Base-by-base conservation (phyloP, 2,329 filamentous ascomycete species). In the Aspergillus eucalypticola region DNA sequence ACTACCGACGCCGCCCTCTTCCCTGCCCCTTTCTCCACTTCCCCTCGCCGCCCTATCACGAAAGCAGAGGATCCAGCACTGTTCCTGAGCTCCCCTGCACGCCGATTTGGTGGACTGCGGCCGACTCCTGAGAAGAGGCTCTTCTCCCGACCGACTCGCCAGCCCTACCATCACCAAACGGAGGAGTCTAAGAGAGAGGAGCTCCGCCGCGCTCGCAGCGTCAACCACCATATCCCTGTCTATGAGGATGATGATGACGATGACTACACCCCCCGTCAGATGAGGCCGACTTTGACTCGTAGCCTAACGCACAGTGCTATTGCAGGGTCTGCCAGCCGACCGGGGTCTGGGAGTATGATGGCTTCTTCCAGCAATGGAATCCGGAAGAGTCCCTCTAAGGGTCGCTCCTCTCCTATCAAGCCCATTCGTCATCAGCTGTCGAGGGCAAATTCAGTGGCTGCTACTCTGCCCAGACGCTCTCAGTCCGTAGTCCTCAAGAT, bases 141-240 rank as follows among this genome's bases (percentile, higher is more conserved):
- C 48, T 67, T 63, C 61, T 65, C 61, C 35, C 67, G 65, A 21
- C 70, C 71, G 35, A 66, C 67, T 8, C 68, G 78, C 48, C 79
- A 80, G 46, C 80, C 80, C 0, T 82, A 82, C 63, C 76, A 81
- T 50, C 78, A 82, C 60, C 80, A 82, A 60, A 76, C 76, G 1
- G 78, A 81, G 66, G 80, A 81, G 60, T 81, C 76, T 2, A 79
- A 77, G 61, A 73, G 79, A 52, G 79, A 79, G 59, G 71, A 76
- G 56, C 64, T 78, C 25, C 73, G 71, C 23, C 74, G 75, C 32
- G 66, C 70, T 3, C 73, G 73, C 52, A 72, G 67, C 39, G 60
- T 72, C 32, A 63, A 69, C 54, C 67, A 64, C 21, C 71, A 71
- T 4, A 66, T 68, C 19, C 60, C 69, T 21, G 64, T 68, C 4